Conservation (phyloP, 495 filamentous ascomycete species). For the Penicillium cinerascens region DNA sequence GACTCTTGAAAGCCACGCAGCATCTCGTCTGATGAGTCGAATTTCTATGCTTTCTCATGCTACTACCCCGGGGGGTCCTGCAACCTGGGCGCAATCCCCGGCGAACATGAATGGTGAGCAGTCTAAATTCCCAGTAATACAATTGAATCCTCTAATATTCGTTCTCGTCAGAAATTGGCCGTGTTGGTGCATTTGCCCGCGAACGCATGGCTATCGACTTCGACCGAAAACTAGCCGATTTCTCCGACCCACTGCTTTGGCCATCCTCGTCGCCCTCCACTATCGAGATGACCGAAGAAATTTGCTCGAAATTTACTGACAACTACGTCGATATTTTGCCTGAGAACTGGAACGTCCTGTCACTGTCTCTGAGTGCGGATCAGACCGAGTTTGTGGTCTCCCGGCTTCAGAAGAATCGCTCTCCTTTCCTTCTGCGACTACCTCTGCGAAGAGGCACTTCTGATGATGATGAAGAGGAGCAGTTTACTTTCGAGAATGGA, state of each 20-base stretch:
- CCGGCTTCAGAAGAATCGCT: slow-evolving; percentile 65
- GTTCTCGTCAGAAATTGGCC: slow-evolving; percentile 35
- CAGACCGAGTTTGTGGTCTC: slow-evolving; percentile 79
- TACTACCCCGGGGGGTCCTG: slow-evolving; percentile 29
- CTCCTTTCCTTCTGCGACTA: slow-evolving; percentile 79
- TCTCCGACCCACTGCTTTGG: slow-evolving; percentile 41
- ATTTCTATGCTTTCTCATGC: slow-evolving; percentile 47
- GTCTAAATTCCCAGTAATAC: neutral
- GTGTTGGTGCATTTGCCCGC: slow-evolving; percentile 43
- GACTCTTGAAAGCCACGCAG: slow-evolving; percentile 43
- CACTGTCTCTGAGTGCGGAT: slow-evolving; percentile 75
- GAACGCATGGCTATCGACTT: slow-evolving; percentile 43
- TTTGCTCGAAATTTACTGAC: slow-evolving; percentile 34
- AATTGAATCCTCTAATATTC: slow-evolving; percentile 8
- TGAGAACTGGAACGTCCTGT: slow-evolving; percentile 76
- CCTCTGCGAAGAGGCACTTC: slow-evolving; percentile 78
- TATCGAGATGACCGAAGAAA: slow-evolving; percentile 20
- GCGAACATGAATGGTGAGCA: slow-evolving; percentile 44
- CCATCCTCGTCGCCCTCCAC: slow-evolving; percentile 21
- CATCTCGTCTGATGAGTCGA: slow-evolving; percentile 43
- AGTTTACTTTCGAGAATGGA: slow-evolving; percentile 78
- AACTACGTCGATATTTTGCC: slow-evolving; percentile 66
- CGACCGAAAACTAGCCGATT: slow-evolving; percentile 40
- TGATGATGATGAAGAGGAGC: slow-evolving; percentile 76
- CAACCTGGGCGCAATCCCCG: slow-evolving; percentile 35